phyloP scores from a whole-genome alignment of 164 flowering plant species.

The Liriodendron chinense region DNA sequence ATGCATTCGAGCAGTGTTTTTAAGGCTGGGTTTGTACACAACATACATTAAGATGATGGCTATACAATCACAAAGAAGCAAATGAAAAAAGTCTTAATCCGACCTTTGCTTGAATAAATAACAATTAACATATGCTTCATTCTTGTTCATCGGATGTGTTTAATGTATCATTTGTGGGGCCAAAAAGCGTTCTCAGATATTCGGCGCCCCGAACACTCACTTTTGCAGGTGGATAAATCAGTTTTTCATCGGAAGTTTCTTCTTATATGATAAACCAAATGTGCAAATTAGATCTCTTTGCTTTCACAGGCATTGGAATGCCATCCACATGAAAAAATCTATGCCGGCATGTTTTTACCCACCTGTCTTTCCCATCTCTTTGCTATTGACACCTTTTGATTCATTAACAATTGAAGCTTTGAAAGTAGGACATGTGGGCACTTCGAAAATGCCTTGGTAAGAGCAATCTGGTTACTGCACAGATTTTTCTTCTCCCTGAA shows the following conservation, averaged over 20 bases:
- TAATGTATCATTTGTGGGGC: too few relatives aligned
- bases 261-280: too few relatives aligned
- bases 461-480: neutral
- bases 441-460: neutral
- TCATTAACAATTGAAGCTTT: neutral
- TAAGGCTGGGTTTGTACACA: too few relatives aligned
- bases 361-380: neutral
- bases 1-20: too few relatives aligned
- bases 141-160: too few relatives aligned
- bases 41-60: too few relatives aligned
- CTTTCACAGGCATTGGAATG: neutral
- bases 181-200: neutral
- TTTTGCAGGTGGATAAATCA: neutral
- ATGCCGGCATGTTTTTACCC: neutral
- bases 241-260: neutral
- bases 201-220: neutral
- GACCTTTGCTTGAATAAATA: too few relatives aligned
- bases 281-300: neutral
- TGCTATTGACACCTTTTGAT: neutral
- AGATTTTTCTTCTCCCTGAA: slow-evolving; percentile 1
- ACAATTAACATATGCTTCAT: too few relatives aligned
- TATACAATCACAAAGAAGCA: too few relatives aligned
- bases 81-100: too few relatives aligned
- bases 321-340: neutral
- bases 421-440: neutral